Evolutionary conservation across 2,329 filamentous ascomycete genomes (phyloP), one percentile per base, ranked within the genome.

Genomic region (Neonectria coccinea): DNA sequence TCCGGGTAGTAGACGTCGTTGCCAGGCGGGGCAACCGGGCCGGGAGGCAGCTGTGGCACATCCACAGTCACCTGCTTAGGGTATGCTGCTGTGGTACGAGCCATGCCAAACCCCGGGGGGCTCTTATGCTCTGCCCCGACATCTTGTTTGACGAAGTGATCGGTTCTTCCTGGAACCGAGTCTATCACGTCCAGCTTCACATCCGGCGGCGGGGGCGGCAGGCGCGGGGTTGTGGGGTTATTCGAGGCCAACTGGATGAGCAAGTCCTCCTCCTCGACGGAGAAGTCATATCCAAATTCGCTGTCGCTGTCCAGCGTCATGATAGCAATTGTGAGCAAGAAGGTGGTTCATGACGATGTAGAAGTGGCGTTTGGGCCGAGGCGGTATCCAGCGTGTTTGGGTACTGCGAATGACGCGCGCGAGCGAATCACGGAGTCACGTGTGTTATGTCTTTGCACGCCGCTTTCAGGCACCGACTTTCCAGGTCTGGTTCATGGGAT

Each of bases 261-360:
- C 44, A 80, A 69, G 63, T 86, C 67, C 50, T 75, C 84, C 31
- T 86, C 83, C 29, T 85, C 83, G 1, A 74, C 67, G 3, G 82
- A 81, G 47, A 84, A 76, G 67, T 85, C 80, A 70, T 83, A 84
- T 62, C 78, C 81, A 73, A 82, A 85, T 47, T 84, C 81, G 68
- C 76, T 78, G 66, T 82, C 79, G 65, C 74, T 77, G 65, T 80
- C 78, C 62, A 59, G 60, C 41, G 63, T 66, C 66, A 70, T 73
- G 52, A 51, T 39, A 62, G 60, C 36, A 60, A 62, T 50, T 8
- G 31, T 45, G 29, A 56, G 59, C 10, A 59, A 55, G 55, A 36
- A 59, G 56, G 67, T 67, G 64, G 72, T 67, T 74, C 70, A 74
- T 73, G 69, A 59, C 63, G 59, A 59, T 61, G 39, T 48, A 22